Percentiles rank a stretch among this genome's conserved stretches.
Evolutionary conservation across 805 yeast genomes (phyloP).

Genomic region (Hanseniaspora meyeri): DNA sequence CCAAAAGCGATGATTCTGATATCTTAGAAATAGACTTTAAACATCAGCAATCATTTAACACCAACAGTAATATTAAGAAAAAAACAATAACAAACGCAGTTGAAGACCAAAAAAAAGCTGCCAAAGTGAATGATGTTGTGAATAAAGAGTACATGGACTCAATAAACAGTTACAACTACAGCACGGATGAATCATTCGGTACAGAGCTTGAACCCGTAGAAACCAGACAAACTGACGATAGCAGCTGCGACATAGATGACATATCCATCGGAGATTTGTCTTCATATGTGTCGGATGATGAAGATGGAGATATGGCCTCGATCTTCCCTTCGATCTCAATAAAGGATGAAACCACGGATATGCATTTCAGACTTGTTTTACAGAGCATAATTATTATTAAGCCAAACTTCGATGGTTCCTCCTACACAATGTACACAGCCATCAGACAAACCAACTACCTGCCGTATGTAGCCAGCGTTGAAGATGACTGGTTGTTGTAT

Average conservation of each 20-base stretch:
- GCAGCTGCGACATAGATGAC: background rate
- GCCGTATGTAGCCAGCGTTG: constrained; percentile 24
- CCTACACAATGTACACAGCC: constrained; percentile 19
- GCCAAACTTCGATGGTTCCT: constrained; percentile 15
- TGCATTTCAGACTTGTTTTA: constrained; percentile 26
- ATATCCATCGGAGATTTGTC: background rate
- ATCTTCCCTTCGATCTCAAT: constrained; percentile 26
- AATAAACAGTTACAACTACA: constrained; percentile 8
- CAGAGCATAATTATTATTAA: constrained; percentile 25
- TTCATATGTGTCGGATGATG: background rate
- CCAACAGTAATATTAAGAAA: background rate
- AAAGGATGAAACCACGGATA: constrained; percentile 18
- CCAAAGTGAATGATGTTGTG: background rate
- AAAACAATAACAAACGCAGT: background rate
- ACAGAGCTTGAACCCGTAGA: constrained; percentile 8
- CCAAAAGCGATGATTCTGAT: background rate
- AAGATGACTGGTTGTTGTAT: constrained; percentile 33
- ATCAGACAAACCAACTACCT: constrained; percentile 25
- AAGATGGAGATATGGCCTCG: constrained; percentile 17
- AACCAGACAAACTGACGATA: constrained; percentile 2
- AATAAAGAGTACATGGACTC: constrained; percentile 2
- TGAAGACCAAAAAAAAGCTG: background rate
- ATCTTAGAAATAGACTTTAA: background rate
- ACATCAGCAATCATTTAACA: background rate
- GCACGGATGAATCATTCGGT: constrained; percentile 13